phyloP scores from a whole-genome alignment of 164 flowering plant species.

The Santalum album region DNA sequence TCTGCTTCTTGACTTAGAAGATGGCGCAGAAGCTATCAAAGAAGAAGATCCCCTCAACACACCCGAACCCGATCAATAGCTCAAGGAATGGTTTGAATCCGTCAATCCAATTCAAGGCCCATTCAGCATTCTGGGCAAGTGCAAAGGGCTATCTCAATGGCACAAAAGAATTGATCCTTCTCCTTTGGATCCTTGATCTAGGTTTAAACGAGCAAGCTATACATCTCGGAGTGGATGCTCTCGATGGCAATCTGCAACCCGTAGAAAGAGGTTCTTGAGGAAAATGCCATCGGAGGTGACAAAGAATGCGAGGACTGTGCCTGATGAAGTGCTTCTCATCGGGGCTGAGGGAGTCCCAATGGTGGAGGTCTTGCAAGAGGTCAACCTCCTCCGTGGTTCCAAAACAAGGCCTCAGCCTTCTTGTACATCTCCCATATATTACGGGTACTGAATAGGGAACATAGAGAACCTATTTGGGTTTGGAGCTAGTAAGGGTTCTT shows the following conservation, averaged over 20 bases:
- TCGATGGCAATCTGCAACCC: conserved; percentile 92
- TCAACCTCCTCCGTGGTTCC: conserved; percentile 97
- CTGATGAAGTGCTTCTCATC: conserved; percentile 75
- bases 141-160: conserved; percentile 78
- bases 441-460: conserved; percentile 86
- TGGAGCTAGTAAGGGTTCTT: conserved; percentile 70
- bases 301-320: conserved; percentile 86
- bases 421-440: conserved; percentile 97
- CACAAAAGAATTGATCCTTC: conserved; percentile 53
- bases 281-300: conserved; percentile 95
- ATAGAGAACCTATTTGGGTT: conserved; percentile 89
- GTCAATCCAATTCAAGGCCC: conserved; percentile 86
- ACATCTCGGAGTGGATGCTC: conserved; percentile 94
- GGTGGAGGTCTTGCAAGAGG: conserved; percentile 56
- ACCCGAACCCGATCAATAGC: conserved; percentile 69
- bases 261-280: conserved; percentile 75
- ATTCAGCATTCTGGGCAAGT: conserved; percentile 69
- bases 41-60: conserved; percentile 93
- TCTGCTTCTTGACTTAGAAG: conserved; percentile 84
- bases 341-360: conserved; percentile 46
- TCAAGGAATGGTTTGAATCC: conserved; percentile 71
- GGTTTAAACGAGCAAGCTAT: conserved; percentile 59
- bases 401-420: conserved; percentile 88
- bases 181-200: conserved; percentile 60
- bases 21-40: conserved; percentile 84